Percentiles rank a stretch among this genome's conserved stretches.
phyloP scores from a whole-genome alignment of 805 yeast species.

The Yamadazyma phyllophila region DNA sequence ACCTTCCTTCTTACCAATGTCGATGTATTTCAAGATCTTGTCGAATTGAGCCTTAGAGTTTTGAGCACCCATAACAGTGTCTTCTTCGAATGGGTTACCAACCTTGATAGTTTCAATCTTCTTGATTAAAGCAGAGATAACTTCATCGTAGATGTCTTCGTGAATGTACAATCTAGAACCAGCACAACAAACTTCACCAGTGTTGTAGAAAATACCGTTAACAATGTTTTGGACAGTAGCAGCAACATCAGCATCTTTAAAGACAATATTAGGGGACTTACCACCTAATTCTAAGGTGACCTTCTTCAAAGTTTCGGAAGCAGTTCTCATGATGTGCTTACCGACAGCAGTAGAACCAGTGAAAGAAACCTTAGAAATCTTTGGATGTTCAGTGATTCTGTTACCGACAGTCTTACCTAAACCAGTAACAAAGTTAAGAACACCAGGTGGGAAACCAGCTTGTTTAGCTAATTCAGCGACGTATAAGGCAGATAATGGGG shows the following conservation, averaged over 20 bases:
- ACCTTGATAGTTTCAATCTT: slow-evolving; percentile 59
- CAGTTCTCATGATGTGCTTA: slow-evolving; percentile 72
- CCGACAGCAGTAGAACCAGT: slow-evolving; percentile 95
- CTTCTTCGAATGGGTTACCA: slow-evolving; percentile 83
- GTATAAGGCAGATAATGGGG: slow-evolving; percentile 84
- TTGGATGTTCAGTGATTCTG: slow-evolving; percentile 73
- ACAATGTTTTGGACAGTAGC: slow-evolving; percentile 74
- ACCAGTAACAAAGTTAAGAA: slow-evolving; percentile 82
- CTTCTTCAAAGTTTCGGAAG: slow-evolving; percentile 81
- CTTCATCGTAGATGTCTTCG: slow-evolving; percentile 77
- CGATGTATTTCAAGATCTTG: slow-evolving; percentile 73
- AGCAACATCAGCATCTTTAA: slow-evolving; percentile 79
- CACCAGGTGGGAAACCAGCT: slow-evolving; percentile 93
- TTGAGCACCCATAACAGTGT: slow-evolving; percentile 88
- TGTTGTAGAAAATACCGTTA: slow-evolving; percentile 84
- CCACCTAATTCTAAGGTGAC: slow-evolving; percentile 96
- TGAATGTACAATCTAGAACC: slow-evolving; percentile 91
- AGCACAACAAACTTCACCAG: slow-evolving; percentile 96
- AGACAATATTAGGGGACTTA: slow-evolving; percentile 88
- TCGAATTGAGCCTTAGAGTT: slow-evolving; percentile 77
- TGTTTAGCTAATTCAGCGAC: slow-evolving; percentile 66
- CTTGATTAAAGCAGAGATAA: slow-evolving; percentile 58
- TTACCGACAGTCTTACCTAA: slow-evolving; percentile 83
- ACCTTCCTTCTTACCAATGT: slow-evolving; percentile 79
- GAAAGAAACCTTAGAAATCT: slow-evolving; percentile 86